Base-by-base conservation (phyloP, 257 asterid species). In the Lycium ferocissimum region DNA sequence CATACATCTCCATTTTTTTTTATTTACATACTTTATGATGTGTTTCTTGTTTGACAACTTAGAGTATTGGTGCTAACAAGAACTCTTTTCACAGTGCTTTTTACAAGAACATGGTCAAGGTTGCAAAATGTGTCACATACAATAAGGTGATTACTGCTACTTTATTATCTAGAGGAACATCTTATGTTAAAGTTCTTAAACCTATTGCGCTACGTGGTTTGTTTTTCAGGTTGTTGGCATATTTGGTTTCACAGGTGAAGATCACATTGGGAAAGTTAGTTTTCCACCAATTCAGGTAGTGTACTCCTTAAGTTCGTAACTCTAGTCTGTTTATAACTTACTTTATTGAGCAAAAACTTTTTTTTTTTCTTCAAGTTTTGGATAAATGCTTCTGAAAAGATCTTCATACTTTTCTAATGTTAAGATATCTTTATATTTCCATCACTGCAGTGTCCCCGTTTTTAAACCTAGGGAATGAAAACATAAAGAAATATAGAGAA, bases 231-330 rank as follows among this genome's bases (percentile, higher is more conserved):
- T 89, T 45, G 95, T 92, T 57, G 98, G 98, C 61, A 95, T 96
- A 75, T 96, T 96, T 87, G 99, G 99, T 87, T 96, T 96, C 89
- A 91, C 85, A 47, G 98, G 98, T 62, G 99, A 96, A 89, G 99
- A 96, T 87, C 98, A 95, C 92, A 96, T 96, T 51, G 99, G 98
- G 49, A 96, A 95, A 90, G 92, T 92, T 87, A 85, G 94, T 92
- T 96, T 96, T 84, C 99, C 99, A 33, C 96, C 99, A 38, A 90
- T 96, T 83, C 99, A 96, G 99, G 99, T 96, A 87, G 80, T 40
- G 20, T 76, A 7, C 45, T 26, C 82, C 82, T 76, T 15, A 53
- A 33, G 26, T 20, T 33, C 3, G 11, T 13, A 14, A 13, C 12
- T n/a, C 1, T 43, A 20, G 78, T 43, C 6, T 11, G 33, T 58